Evolutionary conservation across 2,329 filamentous ascomycete species (phyloP), one percentile per base, ranked within the genome.

Genomic region (Fusarium paranaense): DNA sequence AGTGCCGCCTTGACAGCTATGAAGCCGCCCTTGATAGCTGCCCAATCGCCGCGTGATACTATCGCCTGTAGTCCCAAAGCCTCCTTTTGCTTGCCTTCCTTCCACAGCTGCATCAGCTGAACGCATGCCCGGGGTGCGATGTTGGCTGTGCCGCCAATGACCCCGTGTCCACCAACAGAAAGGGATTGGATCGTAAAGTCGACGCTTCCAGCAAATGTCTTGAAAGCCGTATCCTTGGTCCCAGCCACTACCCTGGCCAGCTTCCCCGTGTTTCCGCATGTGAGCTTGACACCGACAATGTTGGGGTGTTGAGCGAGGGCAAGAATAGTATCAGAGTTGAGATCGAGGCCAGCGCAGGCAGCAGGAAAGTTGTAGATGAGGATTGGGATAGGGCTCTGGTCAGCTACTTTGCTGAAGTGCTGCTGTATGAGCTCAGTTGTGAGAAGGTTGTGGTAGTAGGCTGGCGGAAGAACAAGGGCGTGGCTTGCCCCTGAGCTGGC

Each of bases 141-240:
- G 81, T 95, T 95, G 33, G 89, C 93, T 64, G 93, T 86, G 14
- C 93, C 93, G 16, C 90, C 91, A 71, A 95, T 92, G 77, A 93
- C 89, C 37, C 93, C 93, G 66, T 92, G 89, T 4, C 91, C 93
- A 27, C 93, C 93, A 5, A 90, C 92, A 50, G 93, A 86, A 42
- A 94, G 82, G 1, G 91, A 91, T 81, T 94, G 93, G 14, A 95
- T 82, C 14, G 90, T 92, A 81, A 94, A 94, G 83, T 95, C 93
- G 62, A 92, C 92, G 58, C 90, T 92, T 64, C 93, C 93, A 47
- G 92, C 93, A 77, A 93, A 89, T 68, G 92, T 92, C 79, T 93
- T 87, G 85, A 95, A 95, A 18, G 52, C 25, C 1, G 68, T 76
- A 56, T 65, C 74, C 37, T 67, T 66, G 6, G 87, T 86, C 5